phyloP scores from a whole-genome alignment of 768 basidiomycete genomes.

The Tephrocybe sp. region DNA sequence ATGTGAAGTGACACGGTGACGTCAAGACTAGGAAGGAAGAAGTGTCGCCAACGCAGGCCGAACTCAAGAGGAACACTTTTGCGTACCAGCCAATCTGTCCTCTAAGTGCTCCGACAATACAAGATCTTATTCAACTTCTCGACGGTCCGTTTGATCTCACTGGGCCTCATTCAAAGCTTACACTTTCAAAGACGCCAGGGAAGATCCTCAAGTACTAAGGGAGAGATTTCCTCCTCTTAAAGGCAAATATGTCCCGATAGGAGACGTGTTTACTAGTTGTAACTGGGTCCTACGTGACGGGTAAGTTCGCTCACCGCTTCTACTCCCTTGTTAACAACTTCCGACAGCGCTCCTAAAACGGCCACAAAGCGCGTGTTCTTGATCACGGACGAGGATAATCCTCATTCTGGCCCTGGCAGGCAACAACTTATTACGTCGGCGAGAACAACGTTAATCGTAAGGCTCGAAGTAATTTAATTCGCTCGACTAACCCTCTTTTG shows the following conservation, averaged over 20 bases:
- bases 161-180: neutral
- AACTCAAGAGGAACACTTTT: conserved; percentile 69
- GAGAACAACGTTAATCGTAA: conserved; percentile 66
- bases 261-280: conserved; percentile 88
- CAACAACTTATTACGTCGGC: conserved; percentile 68
- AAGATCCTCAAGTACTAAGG: conserved; percentile 57
- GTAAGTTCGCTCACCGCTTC: conserved; percentile 36
- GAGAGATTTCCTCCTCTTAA: conserved; percentile 64
- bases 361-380: conserved; percentile 93
- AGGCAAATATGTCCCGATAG: conserved; percentile 70
- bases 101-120: conserved; percentile 80
- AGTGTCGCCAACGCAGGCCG: conserved; percentile 34
- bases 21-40: conserved; percentile 43
- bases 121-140: conserved; percentile 73
- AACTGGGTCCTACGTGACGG: conserved; percentile 89
- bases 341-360: conserved; percentile 73
- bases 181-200: conserved; percentile 55
- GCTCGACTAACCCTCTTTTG: neutral
- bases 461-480: conserved; percentile 6
- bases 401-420: conserved; percentile 55
- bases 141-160: conserved; percentile 53
- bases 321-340: neutral
- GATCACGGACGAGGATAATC: conserved; percentile 89
- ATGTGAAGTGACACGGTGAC: conserved; percentile 1
- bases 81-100: conserved; percentile 77